Conservation (phyloP, 1,284 basidiomycete genomes). For the Ganoderma leucocontextum region DNA sequence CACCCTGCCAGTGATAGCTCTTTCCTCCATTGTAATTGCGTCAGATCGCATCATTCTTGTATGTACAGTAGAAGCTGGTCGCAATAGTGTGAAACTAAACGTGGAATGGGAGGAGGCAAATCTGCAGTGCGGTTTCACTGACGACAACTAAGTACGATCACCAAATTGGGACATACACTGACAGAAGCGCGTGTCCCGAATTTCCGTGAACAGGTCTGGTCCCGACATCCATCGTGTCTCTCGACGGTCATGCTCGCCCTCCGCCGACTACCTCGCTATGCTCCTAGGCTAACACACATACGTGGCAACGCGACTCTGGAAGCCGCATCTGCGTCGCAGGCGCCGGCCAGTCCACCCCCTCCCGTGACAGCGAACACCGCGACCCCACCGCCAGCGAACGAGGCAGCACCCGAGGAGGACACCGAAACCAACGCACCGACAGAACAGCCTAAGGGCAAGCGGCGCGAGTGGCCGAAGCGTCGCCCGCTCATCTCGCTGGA, state of each 20-base stretch:
- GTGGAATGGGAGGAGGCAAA: no score
- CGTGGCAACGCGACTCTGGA: constrained; percentile 44
- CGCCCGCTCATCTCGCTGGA: constrained; percentile 59
- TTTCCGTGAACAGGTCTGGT: constrained; percentile 20
- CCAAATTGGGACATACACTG: background rate
- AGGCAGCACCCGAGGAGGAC: constrained; percentile 13
- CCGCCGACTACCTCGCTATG: constrained; percentile 37
- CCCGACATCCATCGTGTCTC: constrained; percentile 13
- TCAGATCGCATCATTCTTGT: no score
- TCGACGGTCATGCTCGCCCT: constrained; percentile 39
- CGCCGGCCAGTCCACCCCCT: constrained; percentile 29
- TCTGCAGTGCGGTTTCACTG: no score
- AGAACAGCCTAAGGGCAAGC: constrained; percentile 26
- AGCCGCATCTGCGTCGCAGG: constrained; percentile 22
- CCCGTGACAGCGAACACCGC: constrained; percentile 28
- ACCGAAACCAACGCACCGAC: constrained; percentile 4
- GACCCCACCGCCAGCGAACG: constrained; percentile 16
- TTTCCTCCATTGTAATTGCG: no score
- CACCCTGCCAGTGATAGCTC: no score
- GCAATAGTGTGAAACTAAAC: no score
- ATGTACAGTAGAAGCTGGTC: no score
- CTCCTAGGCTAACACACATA: constrained; percentile 31
- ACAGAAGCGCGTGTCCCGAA: constrained; percentile 24
- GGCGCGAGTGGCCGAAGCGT: constrained; percentile 34
- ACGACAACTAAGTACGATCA: background rate